Evolutionary conservation across 2,329 filamentous ascomycete genomes (phyloP), one percentile per base, ranked within the genome.

Genomic region (Arthroderma uncinatum): DNA sequence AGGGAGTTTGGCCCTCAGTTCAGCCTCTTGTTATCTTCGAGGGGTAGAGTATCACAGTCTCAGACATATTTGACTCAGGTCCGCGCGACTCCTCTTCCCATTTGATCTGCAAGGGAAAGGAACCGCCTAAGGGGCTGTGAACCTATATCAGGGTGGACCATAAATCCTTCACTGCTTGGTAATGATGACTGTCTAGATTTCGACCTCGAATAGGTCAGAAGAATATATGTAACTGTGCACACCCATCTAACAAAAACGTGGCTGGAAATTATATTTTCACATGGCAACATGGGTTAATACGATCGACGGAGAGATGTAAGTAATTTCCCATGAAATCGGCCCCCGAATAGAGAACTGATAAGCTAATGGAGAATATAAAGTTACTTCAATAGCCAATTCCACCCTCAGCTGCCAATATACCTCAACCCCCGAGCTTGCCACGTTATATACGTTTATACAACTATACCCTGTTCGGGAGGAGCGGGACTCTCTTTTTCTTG

Each of bases 271-370:
- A 16, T 19, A 30, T 30, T 30, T 1, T 33, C 47, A n/a, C 47
- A 50, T 50, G 47, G 47, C 47, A 50, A 50, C 47, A 50, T 34
- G 47, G 47, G 47, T 50, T 19, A 34, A 30, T 33, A 50, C 47
- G 47, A 50, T 34, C 7, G 47, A 30, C 44, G 5, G 23, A 50
- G 47, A 33, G 33, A 50, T 14, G 28, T 50, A n/a, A n/a, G 47
- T 23, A 42, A 33, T 33, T 33, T 16, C 3, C 7, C 6, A n/a
- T 10, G 25, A n/a, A 47, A 47, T 19, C 25, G 25, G 47, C 47
- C 47, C 47, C 47, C 47, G 33, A 50, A 50, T 50, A 10, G 19
- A 34, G 4, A 50, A n/a, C 8, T 48, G 21, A 16, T 14, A 16
- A 50, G 47, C 7, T 16, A n/a, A 25, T 16, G 12, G n/a, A 12